Base-by-base conservation (phyloP, 495 filamentous ascomycete species). In the Melanomma pulvis-pyrius region DNA sequence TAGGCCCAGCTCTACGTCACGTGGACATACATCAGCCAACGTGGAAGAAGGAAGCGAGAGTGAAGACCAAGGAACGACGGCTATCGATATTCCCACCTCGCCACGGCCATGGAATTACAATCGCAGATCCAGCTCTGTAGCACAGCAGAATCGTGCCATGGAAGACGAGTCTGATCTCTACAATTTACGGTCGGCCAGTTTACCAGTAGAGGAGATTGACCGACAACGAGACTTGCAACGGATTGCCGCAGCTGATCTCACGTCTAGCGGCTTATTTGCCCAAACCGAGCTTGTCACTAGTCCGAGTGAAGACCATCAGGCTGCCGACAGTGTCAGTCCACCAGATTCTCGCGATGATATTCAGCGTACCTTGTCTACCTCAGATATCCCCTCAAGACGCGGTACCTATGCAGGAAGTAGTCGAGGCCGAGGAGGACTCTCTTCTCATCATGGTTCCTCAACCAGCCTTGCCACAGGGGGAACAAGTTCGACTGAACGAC, bases 81-180 rank as follows among this genome's bases (percentile, higher is more conserved):
- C 91, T 1, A 94, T 96, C 52, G 88, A 92, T 58, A 96, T 96
- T 24, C 92, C 92, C 1, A 87, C 86, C 0, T 93, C 91, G 0
- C 90, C 92, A 2, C 80, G 87, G 4, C 78, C 77, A 41, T 90
- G 78, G 51, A 84, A 86, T 30, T 77, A 82, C 59, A 82, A 80
- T 56, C 86, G 92, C 30, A 82, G 90, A 48, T 87, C 91, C 19
- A 93, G 88, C 75, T 96, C 91, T 25, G 90, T 87, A 12, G 88
- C 88, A n/a, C 88, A 91, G 65, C 86, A 87, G 65, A 81, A 86
- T 57, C 83, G 85, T 17, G 72, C 74, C 39, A 73, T 82, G 1
- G 83, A 82, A 4, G 85, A 85, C 30, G 90, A 92, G 17, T 83
- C 84, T 28, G 86, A 89, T 32, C 76, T 87, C 22, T 87, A 87